Evolutionary conservation across 495 filamentous ascomycete species (phyloP), one percentile per base, ranked within the genome.

Genomic region (Hypomontagnella submonticulosa): DNA sequence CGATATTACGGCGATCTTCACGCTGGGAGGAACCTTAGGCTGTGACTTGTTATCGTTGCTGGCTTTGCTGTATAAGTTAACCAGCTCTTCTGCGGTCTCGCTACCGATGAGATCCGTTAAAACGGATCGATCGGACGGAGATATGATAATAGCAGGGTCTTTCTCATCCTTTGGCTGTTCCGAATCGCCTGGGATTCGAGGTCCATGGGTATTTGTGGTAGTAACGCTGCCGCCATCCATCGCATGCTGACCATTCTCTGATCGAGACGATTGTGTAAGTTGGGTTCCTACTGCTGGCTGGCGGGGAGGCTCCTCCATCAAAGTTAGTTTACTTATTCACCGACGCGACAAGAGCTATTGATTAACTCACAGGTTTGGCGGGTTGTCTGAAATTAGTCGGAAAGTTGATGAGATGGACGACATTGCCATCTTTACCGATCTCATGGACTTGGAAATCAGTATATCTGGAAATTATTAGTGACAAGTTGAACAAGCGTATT

Each of bases 361-460:
- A 13, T 55, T 47, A 42, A 42, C 53, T 63, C 55, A 58, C 63
- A 38, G 37, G 37, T 44, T 52, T 64, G 46, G 71, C 47, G 32
- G 66, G 47, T 46, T 63, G 54, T 67, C 52, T 57, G 15, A 19
- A 70, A 65, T 16, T 74, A 58, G 18, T 76, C 73, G 47, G 53
- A 4, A 43, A 84, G 56, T 77, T 80, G 77, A 58, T 77, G 73
- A 99, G 82, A 75, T 97, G 92, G 41, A 94, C 69, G 2, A 97
- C 93, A 47, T 87, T 78, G 10, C 93, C 94, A 71, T 88, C 84
- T 9, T 87, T 88, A 11, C 83, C 75, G 65, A 99, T 95, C 78
- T 99, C 95, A 73, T 97, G 92, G 57, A 99, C 95, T 47, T 94
- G 78, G 75, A 99, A 99, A 73, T 99, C 95, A 11, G 93, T 96